Conservation (phyloP, 176 grass and related monocot genomes). For the Puccinellia tenuiflora region DNA sequence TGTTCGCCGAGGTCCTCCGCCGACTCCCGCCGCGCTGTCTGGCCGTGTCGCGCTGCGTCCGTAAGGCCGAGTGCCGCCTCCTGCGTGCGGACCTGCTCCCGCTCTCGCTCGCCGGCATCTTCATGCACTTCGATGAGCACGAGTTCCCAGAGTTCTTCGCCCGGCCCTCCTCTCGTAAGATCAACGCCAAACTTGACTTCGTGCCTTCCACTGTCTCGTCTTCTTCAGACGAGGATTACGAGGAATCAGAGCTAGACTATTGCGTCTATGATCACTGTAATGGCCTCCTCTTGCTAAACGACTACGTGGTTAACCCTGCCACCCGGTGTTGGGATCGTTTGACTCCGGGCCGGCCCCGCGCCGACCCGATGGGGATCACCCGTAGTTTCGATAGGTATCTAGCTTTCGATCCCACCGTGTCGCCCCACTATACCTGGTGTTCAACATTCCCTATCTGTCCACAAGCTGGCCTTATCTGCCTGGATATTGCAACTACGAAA, state of each 20-base stretch:
- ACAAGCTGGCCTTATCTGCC: too few relatives aligned
- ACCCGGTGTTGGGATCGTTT: background rate
- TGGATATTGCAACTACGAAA: too few relatives aligned
- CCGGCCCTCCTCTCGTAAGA: background rate
- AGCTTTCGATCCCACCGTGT: background rate
- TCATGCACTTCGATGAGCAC: background rate
- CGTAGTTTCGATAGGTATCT: background rate
- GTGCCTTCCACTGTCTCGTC: background rate
- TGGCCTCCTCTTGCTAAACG: background rate
- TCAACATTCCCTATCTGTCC: background rate
- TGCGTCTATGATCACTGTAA: background rate
- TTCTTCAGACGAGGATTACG: too few relatives aligned
- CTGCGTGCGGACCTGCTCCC: background rate
- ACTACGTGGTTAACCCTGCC: background rate
- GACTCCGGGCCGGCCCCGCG: background rate
- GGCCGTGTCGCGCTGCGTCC: background rate
- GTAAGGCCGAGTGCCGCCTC: background rate
- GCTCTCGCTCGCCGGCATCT: background rate
- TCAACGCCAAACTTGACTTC: background rate
- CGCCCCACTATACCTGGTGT: background rate
- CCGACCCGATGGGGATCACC: background rate
- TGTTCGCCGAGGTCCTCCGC: background rate
- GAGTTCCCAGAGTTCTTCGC: background rate
- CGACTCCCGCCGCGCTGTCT: background rate
- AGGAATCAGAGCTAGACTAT: background rate